Conservation (phyloP, 1,139 yeast genomes). For the Hemisphaericaspora lyxosophila region DNA sequence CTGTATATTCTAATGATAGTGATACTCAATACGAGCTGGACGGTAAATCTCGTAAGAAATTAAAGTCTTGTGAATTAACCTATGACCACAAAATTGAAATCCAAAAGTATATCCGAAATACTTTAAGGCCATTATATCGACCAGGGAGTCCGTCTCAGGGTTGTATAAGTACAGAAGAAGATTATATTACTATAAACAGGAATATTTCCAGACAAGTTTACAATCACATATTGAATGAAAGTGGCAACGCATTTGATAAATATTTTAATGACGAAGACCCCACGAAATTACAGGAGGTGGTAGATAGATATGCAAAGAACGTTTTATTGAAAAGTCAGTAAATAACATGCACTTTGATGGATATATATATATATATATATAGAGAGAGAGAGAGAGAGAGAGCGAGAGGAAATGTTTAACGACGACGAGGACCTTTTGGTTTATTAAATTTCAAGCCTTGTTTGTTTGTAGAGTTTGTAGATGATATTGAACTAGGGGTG, state of each 20-base stretch:
- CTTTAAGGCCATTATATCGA: slow-evolving; percentile 47
- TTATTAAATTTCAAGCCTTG: slow-evolving; percentile 41
- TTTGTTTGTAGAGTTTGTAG: slow-evolving; percentile 13
- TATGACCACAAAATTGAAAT: slow-evolving; percentile 49
- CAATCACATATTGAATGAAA: slow-evolving; percentile 23
- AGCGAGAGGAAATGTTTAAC: too few species aligned
- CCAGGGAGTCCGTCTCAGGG: slow-evolving; percentile 9
- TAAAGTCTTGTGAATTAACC: slow-evolving; percentile 22
- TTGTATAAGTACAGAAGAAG: slow-evolving; percentile 24
- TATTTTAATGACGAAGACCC: slow-evolving; percentile 15
- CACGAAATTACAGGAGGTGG: slow-evolving; percentile 20
- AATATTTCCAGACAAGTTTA: slow-evolving; percentile 47
- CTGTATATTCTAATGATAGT: slow-evolving; percentile 12
- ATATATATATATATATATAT: background rate
- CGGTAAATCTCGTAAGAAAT: slow-evolving; percentile 5
- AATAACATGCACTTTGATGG: too few species aligned
- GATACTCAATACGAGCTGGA: slow-evolving; percentile 12
- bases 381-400: too few species aligned
- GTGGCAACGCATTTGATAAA: slow-evolving; percentile 11
- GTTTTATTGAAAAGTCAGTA: too few species aligned
- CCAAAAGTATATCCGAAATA: slow-evolving; percentile 53
- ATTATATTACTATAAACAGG: slow-evolving; percentile 38
- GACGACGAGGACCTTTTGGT: slow-evolving; percentile 58
- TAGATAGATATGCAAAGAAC: slow-evolving; percentile 23
- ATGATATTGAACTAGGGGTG: slow-evolving; percentile 16